Evolutionary conservation across 139 green algal species (phyloP).

Genomic region (Haematococcus lacustris): DNA sequence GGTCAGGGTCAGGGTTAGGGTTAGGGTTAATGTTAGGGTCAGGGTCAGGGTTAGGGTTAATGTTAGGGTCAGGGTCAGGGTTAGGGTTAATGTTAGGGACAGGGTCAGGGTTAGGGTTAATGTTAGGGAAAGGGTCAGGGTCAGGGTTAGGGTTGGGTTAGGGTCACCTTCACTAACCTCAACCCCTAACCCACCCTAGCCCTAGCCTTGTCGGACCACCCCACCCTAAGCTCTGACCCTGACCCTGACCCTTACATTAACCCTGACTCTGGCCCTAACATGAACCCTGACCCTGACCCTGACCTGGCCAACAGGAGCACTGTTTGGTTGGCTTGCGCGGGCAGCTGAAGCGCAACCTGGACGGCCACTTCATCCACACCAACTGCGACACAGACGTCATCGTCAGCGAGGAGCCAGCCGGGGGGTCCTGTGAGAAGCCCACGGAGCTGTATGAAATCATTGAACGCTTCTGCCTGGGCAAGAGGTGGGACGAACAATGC

Average conservation of each 20-base stretch:
- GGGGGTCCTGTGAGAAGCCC: constrained; percentile 65
- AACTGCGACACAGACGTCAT: constrained; percentile 83
- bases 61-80: no score
- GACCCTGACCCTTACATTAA: background rate
- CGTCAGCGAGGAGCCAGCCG: constrained; percentile 56
- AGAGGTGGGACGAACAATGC: constrained; percentile 9
- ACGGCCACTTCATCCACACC: constrained; percentile 73
- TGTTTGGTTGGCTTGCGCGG: constrained; percentile 79
- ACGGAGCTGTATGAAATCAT: constrained; percentile 81
- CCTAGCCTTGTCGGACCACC: no score
- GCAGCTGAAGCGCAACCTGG: constrained; percentile 51
- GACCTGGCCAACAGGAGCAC: constrained; percentile 54
- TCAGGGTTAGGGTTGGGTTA: no score
- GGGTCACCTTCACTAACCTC: no score
- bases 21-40: no score
- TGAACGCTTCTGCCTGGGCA: constrained; percentile 58
- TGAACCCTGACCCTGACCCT: background rate
- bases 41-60: no score
- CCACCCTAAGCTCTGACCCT: no score
- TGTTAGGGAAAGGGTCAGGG: no score
- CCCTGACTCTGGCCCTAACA: background rate
- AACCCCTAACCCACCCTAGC: no score
- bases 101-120: no score
- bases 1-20: no score
- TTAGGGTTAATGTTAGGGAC: no score